Base-by-base conservation (phyloP, 805 yeast genomes). In the Kodamaea jinghongensis region DNA sequence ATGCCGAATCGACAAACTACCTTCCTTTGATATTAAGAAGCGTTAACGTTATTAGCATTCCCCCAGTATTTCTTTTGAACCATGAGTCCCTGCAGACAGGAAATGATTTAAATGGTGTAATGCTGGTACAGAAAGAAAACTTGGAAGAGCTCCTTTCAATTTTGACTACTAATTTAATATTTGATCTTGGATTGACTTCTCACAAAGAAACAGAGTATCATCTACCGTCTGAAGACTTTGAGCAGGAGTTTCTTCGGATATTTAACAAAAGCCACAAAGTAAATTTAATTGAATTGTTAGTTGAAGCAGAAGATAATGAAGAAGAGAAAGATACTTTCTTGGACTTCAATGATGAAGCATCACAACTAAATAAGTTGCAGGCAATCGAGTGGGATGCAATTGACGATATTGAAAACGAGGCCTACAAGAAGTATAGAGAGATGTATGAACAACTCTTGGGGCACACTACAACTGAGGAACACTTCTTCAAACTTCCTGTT, bases 1-100 rank as follows among this genome's bases (percentile, higher is more conserved):
- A 27, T 1, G 47, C 62, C 2, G 72, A 68, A 38, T 60, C 73
- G 0, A 62, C 86, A 4, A 83, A 81, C 47, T 81, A 81, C 60
- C 57, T 84, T 25, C 90, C 89, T 1, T 78, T 85, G 58, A 67
- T 85, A 8, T 58, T 85, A 17, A 63, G 90, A 43, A 76, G 81
- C 30, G 75, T 83, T 43, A 81, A 86, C 13, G 65, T 81, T 0
- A 66, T 73, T 31, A 73, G 85, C 0, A 78, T 85, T 8, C 91
- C 95, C 0, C 64, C 69, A 11, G 50, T 55, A 10, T 79, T 79
- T 45, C 59, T 74, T 29, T 44, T 62, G 9, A 61, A 66, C 13
- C 23, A 20, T 20, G 23, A 20, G 8, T 20, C 8, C 23, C 5
- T 6, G 23, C 23, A 20, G 8, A 20, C 23, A 20, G 23, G 23